Evolutionary conservation across 2,329 filamentous ascomycete genomes (phyloP), one percentile per base, ranked within the genome.

Genomic region (Fusarium napiforme): DNA sequence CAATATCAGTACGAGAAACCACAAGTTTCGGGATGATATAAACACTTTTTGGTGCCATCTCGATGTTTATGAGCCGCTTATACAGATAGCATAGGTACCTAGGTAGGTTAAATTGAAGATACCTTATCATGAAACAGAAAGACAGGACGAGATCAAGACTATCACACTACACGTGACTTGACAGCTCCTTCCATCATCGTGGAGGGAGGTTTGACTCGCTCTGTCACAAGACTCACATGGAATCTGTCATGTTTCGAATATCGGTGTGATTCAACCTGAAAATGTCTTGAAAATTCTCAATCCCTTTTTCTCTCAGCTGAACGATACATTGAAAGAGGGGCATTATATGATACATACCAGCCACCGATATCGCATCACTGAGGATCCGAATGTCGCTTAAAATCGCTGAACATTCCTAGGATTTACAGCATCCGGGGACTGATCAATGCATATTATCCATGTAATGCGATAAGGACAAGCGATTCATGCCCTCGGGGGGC

Each of bases 301-400:
- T 50, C 56, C 42, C 32, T 26, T 26, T 46, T 8, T 7, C 26
- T 52, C 7, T 53, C 26, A 60, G 57, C 34, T 52, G 57, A 52
- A 47, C 15, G 56, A 39, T 32, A 21, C 43, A 32, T 52, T 10
- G 16, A 53, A 52, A 60, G 57, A 53, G 30, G 30, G 37, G 47
- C 42, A 58, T 36, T 30, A 15, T n/a, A 23, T 19, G 30, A 36
- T 57, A 57, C 37, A 37, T 57, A 57, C 37, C 37, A 57, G 16
- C n/a, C 23, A 60, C 39, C 59, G 47, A 52, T 45, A 64, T 64
- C 56, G 36, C 43, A 60, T 49, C 42, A 21, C 19, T 30, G 67
- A 60, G 59, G 66, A 69, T 70, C 67, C 30, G 39, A 70, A 69
- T 70, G 46, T 69, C 67, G 67, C 67, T 69, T 69, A 60, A 46